These are phyloP conservation scores for Fusarium sororula DNA, from an alignment of 2,329 filamentous ascomycete species.

Conservation along the genomic window DNA sequence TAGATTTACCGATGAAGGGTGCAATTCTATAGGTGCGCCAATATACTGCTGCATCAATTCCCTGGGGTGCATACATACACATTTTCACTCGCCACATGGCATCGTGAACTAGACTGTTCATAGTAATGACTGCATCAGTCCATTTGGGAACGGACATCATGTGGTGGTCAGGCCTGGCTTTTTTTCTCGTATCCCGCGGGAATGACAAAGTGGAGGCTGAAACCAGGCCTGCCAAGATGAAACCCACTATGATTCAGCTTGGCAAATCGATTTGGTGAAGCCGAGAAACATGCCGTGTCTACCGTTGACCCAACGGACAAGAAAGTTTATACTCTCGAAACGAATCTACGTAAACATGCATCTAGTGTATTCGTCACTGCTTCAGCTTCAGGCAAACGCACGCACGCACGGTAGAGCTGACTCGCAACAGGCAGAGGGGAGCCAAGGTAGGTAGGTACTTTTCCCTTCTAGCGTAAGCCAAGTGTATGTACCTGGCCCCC, in stretches of 20 bases:
- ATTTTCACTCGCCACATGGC: neutral
- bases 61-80: neutral
- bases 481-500: neutral
- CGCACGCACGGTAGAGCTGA: neutral
- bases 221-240: conserved; percentile 20
- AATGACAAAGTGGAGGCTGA: conserved; percentile 6
- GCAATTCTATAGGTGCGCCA: conserved; percentile 7
- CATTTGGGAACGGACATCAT: neutral
- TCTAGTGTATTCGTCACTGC: neutral
- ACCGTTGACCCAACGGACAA: neutral
- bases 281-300: conserved; percentile 17
- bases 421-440: too few species aligned
- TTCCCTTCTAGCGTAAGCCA: neutral
- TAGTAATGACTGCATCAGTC: neutral
- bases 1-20: neutral
- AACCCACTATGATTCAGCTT: conserved; percentile 24
- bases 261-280: neutral
- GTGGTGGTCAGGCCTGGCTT: neutral
- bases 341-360: neutral
- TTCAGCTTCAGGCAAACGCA: neutral
- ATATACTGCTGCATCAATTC: neutral
- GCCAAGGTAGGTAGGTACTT: neutral
- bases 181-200: neutral
- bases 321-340: neutral
- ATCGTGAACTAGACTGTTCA: neutral